Percentiles rank a stretch among this genome's conserved stretches.
Evolutionary conservation across 345 rosid species (phyloP).

Genomic region (Erysimum cheiranthoides): DNA sequence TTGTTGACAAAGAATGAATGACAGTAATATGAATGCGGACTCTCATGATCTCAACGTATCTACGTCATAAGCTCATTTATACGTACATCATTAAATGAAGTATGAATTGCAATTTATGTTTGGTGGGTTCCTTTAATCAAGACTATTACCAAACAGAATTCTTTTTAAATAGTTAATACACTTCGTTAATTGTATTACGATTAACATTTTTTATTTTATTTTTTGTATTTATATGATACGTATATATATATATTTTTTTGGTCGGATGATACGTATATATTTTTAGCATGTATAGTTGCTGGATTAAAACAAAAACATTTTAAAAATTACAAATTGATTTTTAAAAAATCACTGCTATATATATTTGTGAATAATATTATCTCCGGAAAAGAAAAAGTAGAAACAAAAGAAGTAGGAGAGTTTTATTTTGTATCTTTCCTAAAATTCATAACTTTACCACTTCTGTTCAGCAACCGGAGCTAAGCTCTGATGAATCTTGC

Average conservation of each 20-base stretch:
- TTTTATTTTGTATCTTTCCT: not conserved
- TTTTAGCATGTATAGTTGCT: too few relatives aligned
- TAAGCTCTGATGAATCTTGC: constrained; percentile 30
- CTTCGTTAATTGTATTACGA: not conserved
- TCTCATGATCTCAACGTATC: constrained; percentile 9
- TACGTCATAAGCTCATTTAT: not conserved
- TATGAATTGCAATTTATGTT: not conserved
- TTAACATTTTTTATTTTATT: not conserved
- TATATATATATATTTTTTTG: too few relatives aligned
- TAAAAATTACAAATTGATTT: too few relatives aligned
- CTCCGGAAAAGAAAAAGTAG: not conserved
- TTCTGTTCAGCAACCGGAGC: constrained; percentile 30
- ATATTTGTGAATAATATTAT: not conserved
- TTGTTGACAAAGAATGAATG: not conserved
- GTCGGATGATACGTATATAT: too few relatives aligned
- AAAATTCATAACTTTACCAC: not conserved
- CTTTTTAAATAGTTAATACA: not conserved
- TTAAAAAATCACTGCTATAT: too few relatives aligned
- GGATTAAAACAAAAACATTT: too few relatives aligned
- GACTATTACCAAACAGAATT: not conserved
- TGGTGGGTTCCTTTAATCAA: constrained; percentile 6
- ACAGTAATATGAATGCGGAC: not conserved
- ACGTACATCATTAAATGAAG: constrained; percentile 32
- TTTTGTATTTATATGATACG: too few relatives aligned
- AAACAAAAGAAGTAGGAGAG: constrained; percentile 1